phyloP scores from a whole-genome alignment of 495 filamentous ascomycete species.

The Achaetomiella virescens region DNA sequence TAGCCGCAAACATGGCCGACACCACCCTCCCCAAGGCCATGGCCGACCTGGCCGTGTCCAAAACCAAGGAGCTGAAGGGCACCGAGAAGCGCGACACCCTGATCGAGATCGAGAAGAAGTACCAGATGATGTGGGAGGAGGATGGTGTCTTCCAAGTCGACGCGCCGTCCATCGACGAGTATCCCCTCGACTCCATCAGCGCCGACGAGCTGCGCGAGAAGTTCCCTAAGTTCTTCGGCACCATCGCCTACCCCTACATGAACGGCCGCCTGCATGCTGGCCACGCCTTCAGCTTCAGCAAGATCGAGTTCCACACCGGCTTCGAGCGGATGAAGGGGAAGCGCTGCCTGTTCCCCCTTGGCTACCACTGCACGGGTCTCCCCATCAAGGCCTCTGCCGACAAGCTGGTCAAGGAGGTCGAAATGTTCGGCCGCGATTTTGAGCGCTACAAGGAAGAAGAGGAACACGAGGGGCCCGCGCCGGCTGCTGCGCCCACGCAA shows the following conservation, averaged over 20 bases:
- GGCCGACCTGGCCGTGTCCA: constrained; percentile 34
- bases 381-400: constrained; percentile 97
- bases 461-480: constrained; percentile 27
- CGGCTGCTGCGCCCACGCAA: constrained; percentile 21
- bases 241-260: constrained; percentile 92
- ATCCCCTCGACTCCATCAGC: constrained; percentile 63
- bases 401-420: constrained; percentile 82
- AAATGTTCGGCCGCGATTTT: constrained; percentile 84
- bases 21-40: constrained; percentile 32
- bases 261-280: constrained; percentile 91
- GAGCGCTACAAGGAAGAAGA: constrained; percentile 63
- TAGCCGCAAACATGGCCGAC: constrained; percentile 28
- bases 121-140: constrained; percentile 79
- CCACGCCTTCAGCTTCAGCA: constrained; percentile 82
- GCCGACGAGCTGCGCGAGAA: constrained; percentile 68
- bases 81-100: constrained; percentile 92
- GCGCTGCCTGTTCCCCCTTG: constrained; percentile 77
- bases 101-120: constrained; percentile 84
- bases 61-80: constrained; percentile 48
- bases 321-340: constrained; percentile 86
- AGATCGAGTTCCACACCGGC: constrained; percentile 84
- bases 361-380: constrained; percentile 96
- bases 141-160: constrained; percentile 74
- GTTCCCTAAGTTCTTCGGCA: constrained; percentile 84
- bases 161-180: constrained; percentile 69